These are phyloP conservation scores for Orbilia oligospora DNA, from an alignment of 2,329 filamentous ascomycete genomes.

Conservation along the genomic window DNA sequence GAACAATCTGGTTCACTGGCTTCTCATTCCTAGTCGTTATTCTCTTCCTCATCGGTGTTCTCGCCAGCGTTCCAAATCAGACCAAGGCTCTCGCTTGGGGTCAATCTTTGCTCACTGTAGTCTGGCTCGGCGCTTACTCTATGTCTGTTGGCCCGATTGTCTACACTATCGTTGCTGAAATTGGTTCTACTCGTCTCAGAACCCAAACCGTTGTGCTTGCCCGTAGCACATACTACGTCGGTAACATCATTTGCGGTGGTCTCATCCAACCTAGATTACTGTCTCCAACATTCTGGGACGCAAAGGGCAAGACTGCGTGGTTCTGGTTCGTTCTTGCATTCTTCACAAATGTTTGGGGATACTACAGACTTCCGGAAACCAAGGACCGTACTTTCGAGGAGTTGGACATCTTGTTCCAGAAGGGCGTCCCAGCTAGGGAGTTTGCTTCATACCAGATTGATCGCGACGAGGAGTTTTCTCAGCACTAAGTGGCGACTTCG, in stretches of 20 bases:
- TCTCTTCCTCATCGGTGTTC: constrained; percentile 69
- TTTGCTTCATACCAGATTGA: constrained; percentile 67
- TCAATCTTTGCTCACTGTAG: constrained; percentile 68
- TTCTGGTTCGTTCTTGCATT: constrained; percentile 68
- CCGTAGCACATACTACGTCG: constrained; percentile 68
- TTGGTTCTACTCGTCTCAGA: constrained; percentile 69
- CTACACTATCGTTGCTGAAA: constrained; percentile 69
- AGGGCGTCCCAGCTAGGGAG: constrained; percentile 67
- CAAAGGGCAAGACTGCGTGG: constrained; percentile 65
- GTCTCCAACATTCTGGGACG: constrained; percentile 61
- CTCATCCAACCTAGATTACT: constrained; percentile 66
- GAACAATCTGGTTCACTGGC: constrained; percentile 68
- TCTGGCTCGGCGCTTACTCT: constrained; percentile 68
- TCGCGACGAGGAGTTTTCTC: constrained; percentile 65
- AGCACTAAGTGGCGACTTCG: constrained; percentile 16
- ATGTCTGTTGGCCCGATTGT: constrained; percentile 69
- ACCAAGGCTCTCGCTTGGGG: constrained; percentile 67
- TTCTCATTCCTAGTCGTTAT: constrained; percentile 67
- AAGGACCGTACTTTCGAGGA: constrained; percentile 70
- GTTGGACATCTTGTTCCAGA: constrained; percentile 69
- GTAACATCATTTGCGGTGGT: constrained; percentile 68
- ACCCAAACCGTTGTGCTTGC: constrained; percentile 70
- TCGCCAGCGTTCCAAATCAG: constrained; percentile 67
- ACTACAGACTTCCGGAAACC: constrained; percentile 69
- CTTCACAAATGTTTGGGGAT: constrained; percentile 68